These are phyloP conservation scores for Aspergillus persii DNA, from an alignment of 2,329 filamentous ascomycete genomes.

Conservation along the genomic window DNA sequence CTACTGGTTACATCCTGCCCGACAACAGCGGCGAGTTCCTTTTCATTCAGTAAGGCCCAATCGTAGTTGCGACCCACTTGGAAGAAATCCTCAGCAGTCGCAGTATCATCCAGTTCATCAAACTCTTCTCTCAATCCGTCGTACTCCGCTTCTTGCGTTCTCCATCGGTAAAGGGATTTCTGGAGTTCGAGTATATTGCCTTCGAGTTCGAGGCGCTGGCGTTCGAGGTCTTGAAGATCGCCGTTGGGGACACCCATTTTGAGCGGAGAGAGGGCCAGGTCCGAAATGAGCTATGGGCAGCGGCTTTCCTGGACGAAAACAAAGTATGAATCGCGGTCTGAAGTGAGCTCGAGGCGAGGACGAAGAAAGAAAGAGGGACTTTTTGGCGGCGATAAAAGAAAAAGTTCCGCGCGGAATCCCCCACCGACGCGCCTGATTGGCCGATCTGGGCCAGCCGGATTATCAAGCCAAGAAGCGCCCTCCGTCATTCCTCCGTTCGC, in stretches of 20 bases:
- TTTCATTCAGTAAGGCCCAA: conserved; percentile 42
- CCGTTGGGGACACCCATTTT: conserved; percentile 42
- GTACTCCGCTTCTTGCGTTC: conserved; percentile 87
- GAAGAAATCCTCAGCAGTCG: conserved; percentile 55
- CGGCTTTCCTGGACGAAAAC: neutral
- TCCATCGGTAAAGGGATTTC: conserved; percentile 80
- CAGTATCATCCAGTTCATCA: conserved; percentile 50
- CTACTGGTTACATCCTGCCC: conserved; percentile 48
- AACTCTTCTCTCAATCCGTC: conserved; percentile 85
- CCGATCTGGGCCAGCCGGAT: neutral
- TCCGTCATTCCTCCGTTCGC: neutral
- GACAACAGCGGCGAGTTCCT: conserved; percentile 57
- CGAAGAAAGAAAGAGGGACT: conserved; percentile 18
- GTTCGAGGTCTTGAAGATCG: conserved; percentile 67
- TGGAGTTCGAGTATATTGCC: conserved; percentile 70
- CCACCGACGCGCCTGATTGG: conserved; percentile 18
- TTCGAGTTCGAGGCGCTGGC: conserved; percentile 72
- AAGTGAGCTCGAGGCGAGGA: conserved; percentile 8
- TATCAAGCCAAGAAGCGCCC: neutral
- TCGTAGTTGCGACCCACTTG: conserved; percentile 46
- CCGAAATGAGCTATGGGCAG: conserved; percentile 5
- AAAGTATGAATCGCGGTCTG: neutral
- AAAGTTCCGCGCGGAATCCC: conserved; percentile 17
- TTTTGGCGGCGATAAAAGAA: conserved; percentile 1
- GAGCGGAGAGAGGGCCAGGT: neutral